These are phyloP conservation scores for Rhamnella rubrinervis DNA, from an alignment of 331 rosid species.

Conservation along the genomic window DNA sequence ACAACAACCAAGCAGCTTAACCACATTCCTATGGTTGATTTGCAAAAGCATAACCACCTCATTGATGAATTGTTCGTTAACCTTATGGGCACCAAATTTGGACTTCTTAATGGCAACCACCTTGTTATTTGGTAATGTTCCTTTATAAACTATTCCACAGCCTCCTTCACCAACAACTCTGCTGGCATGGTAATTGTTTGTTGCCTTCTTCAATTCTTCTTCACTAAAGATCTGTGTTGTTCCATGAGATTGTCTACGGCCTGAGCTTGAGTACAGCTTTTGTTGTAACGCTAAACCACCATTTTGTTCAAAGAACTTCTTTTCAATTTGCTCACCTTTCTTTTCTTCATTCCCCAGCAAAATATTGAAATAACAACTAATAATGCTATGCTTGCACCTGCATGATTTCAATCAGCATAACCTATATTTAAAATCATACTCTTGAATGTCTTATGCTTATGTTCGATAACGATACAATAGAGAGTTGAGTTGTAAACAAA, in stretches of 20 bases:
- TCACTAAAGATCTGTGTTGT: not conserved
- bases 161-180: slow-evolving; percentile 15
- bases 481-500: too few species aligned
- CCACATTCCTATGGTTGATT: slow-evolving; percentile 20
- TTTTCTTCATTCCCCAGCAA: not conserved
- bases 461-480: too few species aligned
- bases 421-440: too few species aligned
- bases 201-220: slow-evolving; percentile 15
- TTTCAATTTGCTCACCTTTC: not conserved
- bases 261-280: not conserved
- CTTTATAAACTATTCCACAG: slow-evolving; percentile 25
- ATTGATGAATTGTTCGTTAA: slow-evolving; percentile 11
- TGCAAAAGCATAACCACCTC: slow-evolving; percentile 14
- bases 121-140: not conserved
- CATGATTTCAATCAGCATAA: not conserved
- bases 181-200: slow-evolving; percentile 15
- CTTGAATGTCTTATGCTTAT: too few species aligned
- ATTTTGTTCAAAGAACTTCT: slow-evolving; percentile 13
- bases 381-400: slow-evolving; percentile 5
- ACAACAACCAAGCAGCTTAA: slow-evolving; percentile 16
- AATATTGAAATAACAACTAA: not conserved
- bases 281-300: slow-evolving; percentile 14
- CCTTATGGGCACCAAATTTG: not conserved
- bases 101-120: slow-evolving; percentile 21
- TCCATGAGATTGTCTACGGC: not conserved